phyloP scores from a whole-genome alignment of 225 moss, liverwort and hornwort genomes.

The Bryoerythrophyllum caledonicum region DNA sequence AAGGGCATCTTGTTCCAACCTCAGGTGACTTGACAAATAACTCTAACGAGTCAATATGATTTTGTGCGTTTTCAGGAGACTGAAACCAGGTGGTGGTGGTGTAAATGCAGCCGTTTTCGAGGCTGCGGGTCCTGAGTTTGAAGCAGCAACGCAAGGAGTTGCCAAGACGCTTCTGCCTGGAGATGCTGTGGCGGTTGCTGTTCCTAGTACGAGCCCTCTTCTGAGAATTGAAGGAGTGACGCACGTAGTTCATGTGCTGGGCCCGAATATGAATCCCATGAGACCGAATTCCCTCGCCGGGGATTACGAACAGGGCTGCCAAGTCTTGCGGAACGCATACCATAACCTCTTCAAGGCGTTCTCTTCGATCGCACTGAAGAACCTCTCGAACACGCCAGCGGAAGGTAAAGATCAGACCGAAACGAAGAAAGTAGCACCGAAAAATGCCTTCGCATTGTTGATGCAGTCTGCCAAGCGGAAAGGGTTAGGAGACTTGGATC shows the following conservation, averaged over 20 bases:
- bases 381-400: constrained; percentile 13
- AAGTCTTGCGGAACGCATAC: constrained; percentile 64
- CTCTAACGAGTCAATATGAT: not conserved
- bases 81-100: constrained; percentile 95
- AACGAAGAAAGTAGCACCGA: constrained; percentile 28
- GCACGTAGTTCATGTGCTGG: constrained; percentile 93
- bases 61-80: constrained; percentile 56
- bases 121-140: constrained; percentile 82
- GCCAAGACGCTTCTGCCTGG: constrained; percentile 68
- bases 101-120: constrained; percentile 87
- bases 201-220: constrained; percentile 66
- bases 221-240: constrained; percentile 73
- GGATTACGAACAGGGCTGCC: constrained; percentile 71
- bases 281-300: constrained; percentile 76
- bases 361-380: constrained; percentile 36
- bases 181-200: constrained; percentile 60
- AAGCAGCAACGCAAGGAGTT: constrained; percentile 50
- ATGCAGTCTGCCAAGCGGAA: constrained; percentile 89
- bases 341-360: constrained; percentile 65
- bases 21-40: too few relatives aligned
- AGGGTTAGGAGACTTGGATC: constrained; percentile 38
- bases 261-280: constrained; percentile 93
- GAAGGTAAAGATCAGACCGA: constrained; percentile 8
- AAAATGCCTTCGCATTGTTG: constrained; percentile 73
- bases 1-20: too few relatives aligned